phyloP scores from a whole-genome alignment of 73 alveolate species.

The Symbiodinium natans region DNA sequence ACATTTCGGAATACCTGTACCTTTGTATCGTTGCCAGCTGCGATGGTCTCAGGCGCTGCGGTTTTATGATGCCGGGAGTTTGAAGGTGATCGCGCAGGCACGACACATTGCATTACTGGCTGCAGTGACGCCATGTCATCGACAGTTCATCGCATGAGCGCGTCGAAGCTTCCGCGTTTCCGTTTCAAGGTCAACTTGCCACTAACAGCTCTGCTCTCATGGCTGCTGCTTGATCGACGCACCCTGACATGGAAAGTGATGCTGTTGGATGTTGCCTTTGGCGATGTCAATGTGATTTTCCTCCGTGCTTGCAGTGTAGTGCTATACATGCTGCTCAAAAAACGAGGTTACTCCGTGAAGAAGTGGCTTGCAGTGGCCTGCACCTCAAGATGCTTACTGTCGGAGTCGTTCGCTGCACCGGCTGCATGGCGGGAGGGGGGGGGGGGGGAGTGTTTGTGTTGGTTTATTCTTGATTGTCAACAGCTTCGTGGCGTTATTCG shows the following conservation, averaged over 20 bases:
- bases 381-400: neutral
- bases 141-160: too few relatives aligned
- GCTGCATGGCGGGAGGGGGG: too few relatives aligned
- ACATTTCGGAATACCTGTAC: too few relatives aligned
- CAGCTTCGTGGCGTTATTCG: too few relatives aligned
- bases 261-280: neutral
- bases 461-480: too few relatives aligned
- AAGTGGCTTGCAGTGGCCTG: slow-evolving; percentile 70
- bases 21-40: too few relatives aligned
- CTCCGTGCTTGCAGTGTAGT: neutral
- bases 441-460: too few relatives aligned
- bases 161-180: too few relatives aligned
- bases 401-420: too few relatives aligned
- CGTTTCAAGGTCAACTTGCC: slow-evolving; percentile 87
- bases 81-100: slow-evolving; percentile 89
- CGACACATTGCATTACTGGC: neutral
- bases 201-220: slow-evolving; percentile 41
- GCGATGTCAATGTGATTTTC: neutral
- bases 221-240: slow-evolving; percentile 71
- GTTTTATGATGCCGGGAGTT: slow-evolving; percentile 71
- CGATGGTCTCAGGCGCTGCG: slow-evolving; percentile 40
- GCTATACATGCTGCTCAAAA: too few relatives aligned
- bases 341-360: slow-evolving; percentile 40
- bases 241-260: neutral
- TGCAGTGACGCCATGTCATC: too few relatives aligned